Evolutionary conservation across 1,139 yeast genomes (phyloP).

Genomic region (Taphrina deformans): DNA sequence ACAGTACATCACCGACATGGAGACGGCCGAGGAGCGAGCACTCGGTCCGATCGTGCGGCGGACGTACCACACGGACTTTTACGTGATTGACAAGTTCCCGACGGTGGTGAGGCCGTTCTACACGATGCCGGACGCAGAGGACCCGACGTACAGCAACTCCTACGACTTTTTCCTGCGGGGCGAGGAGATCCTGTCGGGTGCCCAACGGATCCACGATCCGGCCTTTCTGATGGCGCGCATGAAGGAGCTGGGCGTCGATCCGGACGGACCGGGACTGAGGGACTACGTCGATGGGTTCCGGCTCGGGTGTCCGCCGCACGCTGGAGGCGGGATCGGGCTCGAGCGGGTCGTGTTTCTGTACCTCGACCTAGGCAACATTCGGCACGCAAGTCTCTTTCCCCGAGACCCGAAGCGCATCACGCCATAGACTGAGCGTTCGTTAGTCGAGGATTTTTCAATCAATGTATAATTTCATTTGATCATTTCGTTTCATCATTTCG

Average conservation of each 20-base stretch:
- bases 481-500: not conserved
- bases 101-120: slow-evolving; percentile 94
- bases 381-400: slow-evolving; percentile 97
- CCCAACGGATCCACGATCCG: slow-evolving; percentile 97
- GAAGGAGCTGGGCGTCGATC: slow-evolving; percentile 78
- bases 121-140: slow-evolving; percentile 97
- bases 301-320: slow-evolving; percentile 97
- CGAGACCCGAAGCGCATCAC: slow-evolving; percentile 94
- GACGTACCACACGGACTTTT: slow-evolving; percentile 94
- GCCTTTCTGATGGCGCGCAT: slow-evolving; percentile 77
- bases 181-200: slow-evolving; percentile 97
- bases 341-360: slow-evolving; percentile 98
- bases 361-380: slow-evolving; percentile 91
- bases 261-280: slow-evolving; percentile 73
- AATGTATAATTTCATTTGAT: not conserved
- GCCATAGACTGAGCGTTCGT: slow-evolving; percentile 50
- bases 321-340: slow-evolving; percentile 99
- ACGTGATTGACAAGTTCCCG: slow-evolving; percentile 97
- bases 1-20: slow-evolving; percentile 55
- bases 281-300: slow-evolving; percentile 91
- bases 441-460: not conserved
- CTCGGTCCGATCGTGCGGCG: slow-evolving; percentile 90
- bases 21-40: slow-evolving; percentile 90
- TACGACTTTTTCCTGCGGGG: slow-evolving; percentile 99
- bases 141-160: slow-evolving; percentile 58